phyloP scores from a whole-genome alignment of 2,329 filamentous ascomycete species.

The Aspergillus vadensis region DNA sequence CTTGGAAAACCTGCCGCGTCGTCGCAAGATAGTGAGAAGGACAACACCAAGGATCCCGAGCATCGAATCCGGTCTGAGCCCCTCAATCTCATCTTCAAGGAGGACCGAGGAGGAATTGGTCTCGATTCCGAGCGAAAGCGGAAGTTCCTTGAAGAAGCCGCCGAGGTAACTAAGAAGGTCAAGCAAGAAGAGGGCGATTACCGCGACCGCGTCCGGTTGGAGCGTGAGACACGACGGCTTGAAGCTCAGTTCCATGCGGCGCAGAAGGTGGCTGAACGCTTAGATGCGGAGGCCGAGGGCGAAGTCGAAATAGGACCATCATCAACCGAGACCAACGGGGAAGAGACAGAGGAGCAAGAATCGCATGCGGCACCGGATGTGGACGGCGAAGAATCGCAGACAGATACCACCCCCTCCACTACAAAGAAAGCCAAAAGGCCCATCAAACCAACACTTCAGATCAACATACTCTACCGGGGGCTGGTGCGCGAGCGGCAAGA shows the following conservation, averaged over 20 bases:
- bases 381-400: slow-evolving; percentile 7
- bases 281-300: slow-evolving; percentile 61
- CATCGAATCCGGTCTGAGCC: slow-evolving; percentile 64
- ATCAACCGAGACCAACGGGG: not conserved
- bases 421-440: slow-evolving; percentile 17
- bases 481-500: slow-evolving; percentile 70
- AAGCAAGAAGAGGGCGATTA: slow-evolving; percentile 71
- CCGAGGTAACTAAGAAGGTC: slow-evolving; percentile 59
- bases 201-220: slow-evolving; percentile 68
- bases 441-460: slow-evolving; percentile 60
- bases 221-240: slow-evolving; percentile 67
- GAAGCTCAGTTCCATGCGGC: slow-evolving; percentile 74
- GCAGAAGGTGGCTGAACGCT: slow-evolving; percentile 77
- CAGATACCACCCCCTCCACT: slow-evolving; percentile 3
- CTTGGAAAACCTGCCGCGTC: slow-evolving; percentile 65
- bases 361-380: slow-evolving; percentile 17
- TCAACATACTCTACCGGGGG: slow-evolving; percentile 79
- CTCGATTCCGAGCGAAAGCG: slow-evolving; percentile 81
- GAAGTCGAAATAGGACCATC: slow-evolving; percentile 22
- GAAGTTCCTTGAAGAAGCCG: slow-evolving; percentile 66
- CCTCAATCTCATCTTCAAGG: slow-evolving; percentile 73
- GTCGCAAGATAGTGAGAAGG: slow-evolving; percentile 11
- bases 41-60: slow-evolving; percentile 15
- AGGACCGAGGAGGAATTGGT: slow-evolving; percentile 80
- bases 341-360: slow-evolving; percentile 7